phyloP scores from a whole-genome alignment of 371 early-diverging fungal species.

The Rozella allomycis region DNA sequence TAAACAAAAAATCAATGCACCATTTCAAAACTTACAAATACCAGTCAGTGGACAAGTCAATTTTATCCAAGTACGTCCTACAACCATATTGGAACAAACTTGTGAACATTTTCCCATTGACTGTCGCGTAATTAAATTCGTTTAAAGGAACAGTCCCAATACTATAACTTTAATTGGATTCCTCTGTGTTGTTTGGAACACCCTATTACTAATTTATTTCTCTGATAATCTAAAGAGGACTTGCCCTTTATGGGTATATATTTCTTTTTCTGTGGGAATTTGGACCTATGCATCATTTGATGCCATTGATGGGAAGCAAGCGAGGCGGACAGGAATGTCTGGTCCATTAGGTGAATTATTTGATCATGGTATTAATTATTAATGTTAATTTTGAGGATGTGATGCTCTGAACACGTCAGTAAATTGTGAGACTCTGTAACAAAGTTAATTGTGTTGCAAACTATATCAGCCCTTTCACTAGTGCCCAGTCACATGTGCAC shows the following conservation, averaged over 20 bases:
- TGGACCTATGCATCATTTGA: constrained; percentile 92
- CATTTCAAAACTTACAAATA: constrained; percentile 63
- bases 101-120: constrained; percentile 59
- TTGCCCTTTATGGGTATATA: constrained; percentile 1
- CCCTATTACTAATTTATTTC: constrained; percentile 37
- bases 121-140: constrained; percentile 66
- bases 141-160: constrained; percentile 50
- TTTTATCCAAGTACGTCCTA: constrained; percentile 53
- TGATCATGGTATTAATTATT: too few relatives aligned
- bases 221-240: constrained; percentile 15
- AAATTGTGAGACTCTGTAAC: too few relatives aligned
- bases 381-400: too few relatives aligned
- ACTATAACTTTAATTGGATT: constrained; percentile 87
- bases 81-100: constrained; percentile 70
- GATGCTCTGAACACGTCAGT: constrained; percentile 1
- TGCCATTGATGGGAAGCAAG: constrained; percentile 95
- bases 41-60: constrained; percentile 57
- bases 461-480: too few relatives aligned
- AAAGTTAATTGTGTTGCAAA: too few relatives aligned
- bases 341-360: constrained; percentile 87
- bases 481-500: too few relatives aligned
- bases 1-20: too few relatives aligned
- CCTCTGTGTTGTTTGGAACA: constrained; percentile 53
- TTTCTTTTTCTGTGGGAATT: constrained; percentile 54
- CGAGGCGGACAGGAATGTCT: constrained; percentile 66